Evolutionary conservation across 2,329 filamentous ascomycete species (phyloP).

Genomic region (Coniochaeta ligniaria): DNA sequence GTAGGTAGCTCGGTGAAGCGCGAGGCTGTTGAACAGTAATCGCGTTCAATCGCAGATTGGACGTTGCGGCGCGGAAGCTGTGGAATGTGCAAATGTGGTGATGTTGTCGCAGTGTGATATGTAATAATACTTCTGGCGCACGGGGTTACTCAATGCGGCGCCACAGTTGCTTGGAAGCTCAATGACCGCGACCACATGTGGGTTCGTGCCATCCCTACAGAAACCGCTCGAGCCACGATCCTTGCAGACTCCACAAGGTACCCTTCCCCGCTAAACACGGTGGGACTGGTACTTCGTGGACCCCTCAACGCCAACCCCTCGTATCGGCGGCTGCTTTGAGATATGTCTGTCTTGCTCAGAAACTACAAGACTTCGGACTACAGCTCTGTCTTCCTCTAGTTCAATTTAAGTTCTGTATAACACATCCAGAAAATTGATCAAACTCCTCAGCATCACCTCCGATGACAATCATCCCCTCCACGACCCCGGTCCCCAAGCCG

Average conservation of each 20-base stretch:
- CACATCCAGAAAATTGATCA: too few relatives aligned
- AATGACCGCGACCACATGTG: background rate
- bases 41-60: background rate
- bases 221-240: background rate
- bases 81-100: background rate
- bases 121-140: background rate
- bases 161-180: background rate
- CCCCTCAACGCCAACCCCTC: background rate
- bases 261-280: background rate
- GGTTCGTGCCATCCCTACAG: background rate
- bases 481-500: slow-evolving; percentile 22
- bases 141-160: background rate
- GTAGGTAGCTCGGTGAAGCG: background rate
- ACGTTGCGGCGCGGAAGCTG: background rate
- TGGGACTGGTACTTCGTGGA: background rate
- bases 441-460: background rate
- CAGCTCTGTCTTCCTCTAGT: background rate
- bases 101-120: background rate
- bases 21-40: background rate
- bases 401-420: too few relatives aligned
- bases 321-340: background rate
- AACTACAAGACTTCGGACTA: too few relatives aligned
- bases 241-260: background rate
- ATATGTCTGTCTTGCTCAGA: background rate
- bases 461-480: slow-evolving; percentile 22